Conservation (phyloP, 2,329 filamentous ascomycete species). For the Aspergillus udagawae region DNA sequence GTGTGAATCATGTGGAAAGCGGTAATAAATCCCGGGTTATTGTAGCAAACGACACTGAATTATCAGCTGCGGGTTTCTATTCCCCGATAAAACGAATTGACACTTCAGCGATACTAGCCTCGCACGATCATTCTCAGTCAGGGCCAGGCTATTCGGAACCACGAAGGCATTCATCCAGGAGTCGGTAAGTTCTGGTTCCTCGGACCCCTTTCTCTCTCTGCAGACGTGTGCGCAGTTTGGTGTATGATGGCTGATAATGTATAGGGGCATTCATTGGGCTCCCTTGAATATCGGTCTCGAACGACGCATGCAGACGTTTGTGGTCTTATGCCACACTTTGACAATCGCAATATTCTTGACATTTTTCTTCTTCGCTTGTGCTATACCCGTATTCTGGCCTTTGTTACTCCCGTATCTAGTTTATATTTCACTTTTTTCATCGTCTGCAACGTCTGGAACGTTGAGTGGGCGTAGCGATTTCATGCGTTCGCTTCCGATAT, state of each 20-base stretch:
- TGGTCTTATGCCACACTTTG: slow-evolving; percentile 70
- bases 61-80: background rate
- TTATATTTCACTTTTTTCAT: slow-evolving; percentile 72
- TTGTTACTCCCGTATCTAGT: slow-evolving; percentile 72
- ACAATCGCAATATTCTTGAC: slow-evolving; percentile 68
- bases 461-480: slow-evolving; percentile 71
- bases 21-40: background rate
- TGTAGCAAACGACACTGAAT: background rate
- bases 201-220: background rate
- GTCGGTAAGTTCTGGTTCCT: background rate
- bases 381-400: slow-evolving; percentile 90
- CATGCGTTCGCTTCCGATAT: slow-evolving; percentile 68
- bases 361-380: slow-evolving; percentile 84
- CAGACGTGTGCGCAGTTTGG: background rate
- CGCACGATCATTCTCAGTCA: background rate
- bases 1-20: background rate
- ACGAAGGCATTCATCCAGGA: background rate
- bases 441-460: slow-evolving; percentile 69
- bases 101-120: background rate
- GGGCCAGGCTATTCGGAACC: background rate
- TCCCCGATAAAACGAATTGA: background rate
- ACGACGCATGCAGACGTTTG: slow-evolving; percentile 71
- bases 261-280: slow-evolving; percentile 66
- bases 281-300: slow-evolving; percentile 70
- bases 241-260: slow-evolving; percentile 31